Evolutionary conservation across 495 filamentous ascomycete genomes (phyloP), one percentile per base, ranked within the genome.

Genomic region (Neohortaea acidophila): DNA sequence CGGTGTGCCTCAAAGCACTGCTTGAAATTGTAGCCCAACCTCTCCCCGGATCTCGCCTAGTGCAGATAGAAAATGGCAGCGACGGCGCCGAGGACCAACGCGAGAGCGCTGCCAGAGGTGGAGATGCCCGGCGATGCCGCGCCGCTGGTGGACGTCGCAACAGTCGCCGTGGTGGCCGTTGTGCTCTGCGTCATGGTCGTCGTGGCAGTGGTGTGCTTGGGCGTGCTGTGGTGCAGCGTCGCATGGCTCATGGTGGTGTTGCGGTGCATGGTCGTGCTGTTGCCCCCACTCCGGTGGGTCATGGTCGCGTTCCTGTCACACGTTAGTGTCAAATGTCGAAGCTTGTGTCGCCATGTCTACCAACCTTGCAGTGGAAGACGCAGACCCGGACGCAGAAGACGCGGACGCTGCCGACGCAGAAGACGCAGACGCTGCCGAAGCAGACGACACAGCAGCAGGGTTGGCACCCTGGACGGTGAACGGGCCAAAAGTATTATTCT

Each of bases 401-500:
- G 21, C 45, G 26, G 19, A 36, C 35, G 36, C 39, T 36, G 36
- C 13, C 20, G 21, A 44, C 2, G 21, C 4, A 10, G 35, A 45
- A 7, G 36, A 37, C 17, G 25, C 20, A 14, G 29, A 17, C 14
- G 10, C 7, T 9, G 30, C 35, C 3, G 32, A 19, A 34, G 32
- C 32, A 9, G 14, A 21, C 9, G 32, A 34, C 5, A 34, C 32
- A 21, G 32, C 14, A 9, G 32, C 32, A 8, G 32, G 32, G 19
- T 10, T 34, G 4, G 32, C 32, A 10, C 32, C 32, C 17, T 34
- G 32, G 29, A 63, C 33, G 18, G 39, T 5, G 38, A 63, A 51
- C 8, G 38, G 55, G 21, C 51, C 53, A 18, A 42, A 52, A 55
- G 53, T 61, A 51, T 63, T 63, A 44, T 38, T 25, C 28, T 47